phyloP scores from a whole-genome alignment of 305 asterid genomes.

The Fraxinus nigra region DNA sequence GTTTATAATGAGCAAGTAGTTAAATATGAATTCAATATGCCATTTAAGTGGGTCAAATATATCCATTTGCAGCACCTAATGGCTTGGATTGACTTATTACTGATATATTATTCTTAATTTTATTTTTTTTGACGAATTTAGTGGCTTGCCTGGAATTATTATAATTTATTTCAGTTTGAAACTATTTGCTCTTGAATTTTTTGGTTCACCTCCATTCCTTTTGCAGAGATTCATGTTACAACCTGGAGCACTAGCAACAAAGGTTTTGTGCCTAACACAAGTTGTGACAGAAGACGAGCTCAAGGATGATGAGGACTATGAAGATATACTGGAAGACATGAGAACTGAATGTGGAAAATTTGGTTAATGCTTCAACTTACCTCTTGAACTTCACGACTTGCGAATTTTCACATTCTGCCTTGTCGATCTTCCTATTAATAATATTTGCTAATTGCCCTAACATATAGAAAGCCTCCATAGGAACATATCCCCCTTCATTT shows the following conservation, averaged over 20 bases:
- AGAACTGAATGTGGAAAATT: conserved; percentile 79
- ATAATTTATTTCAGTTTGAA: not conserved
- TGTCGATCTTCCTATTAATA: conserved; percentile 15
- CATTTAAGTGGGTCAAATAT: not conserved
- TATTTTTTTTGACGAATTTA: not conserved
- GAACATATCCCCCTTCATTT: not conserved
- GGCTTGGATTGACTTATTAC: not conserved
- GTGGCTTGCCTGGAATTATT: not conserved
- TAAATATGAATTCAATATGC: not conserved
- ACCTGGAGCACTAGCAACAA: conserved; percentile 59
- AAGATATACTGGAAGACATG: conserved; percentile 78
- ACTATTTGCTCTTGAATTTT: not conserved
- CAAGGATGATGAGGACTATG: conserved; percentile 64
- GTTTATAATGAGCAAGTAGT: too few relatives aligned
- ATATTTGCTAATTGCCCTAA: conserved; percentile 14
- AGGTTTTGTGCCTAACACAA: conserved; percentile 80
- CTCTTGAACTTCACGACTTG: not conserved
- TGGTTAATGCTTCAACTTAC: conserved; percentile 42
- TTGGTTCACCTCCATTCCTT: conserved; percentile 8
- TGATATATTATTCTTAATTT: not conserved
- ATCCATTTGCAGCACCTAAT: not conserved
- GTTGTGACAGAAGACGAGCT: conserved; percentile 81
- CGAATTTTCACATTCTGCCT: conserved; percentile 4
- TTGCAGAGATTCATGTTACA: conserved; percentile 72
- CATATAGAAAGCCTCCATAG: conserved; percentile 12